Base-by-base conservation (phyloP, 2,329 filamentous ascomycete species). In the Fusarium sp. region DNA sequence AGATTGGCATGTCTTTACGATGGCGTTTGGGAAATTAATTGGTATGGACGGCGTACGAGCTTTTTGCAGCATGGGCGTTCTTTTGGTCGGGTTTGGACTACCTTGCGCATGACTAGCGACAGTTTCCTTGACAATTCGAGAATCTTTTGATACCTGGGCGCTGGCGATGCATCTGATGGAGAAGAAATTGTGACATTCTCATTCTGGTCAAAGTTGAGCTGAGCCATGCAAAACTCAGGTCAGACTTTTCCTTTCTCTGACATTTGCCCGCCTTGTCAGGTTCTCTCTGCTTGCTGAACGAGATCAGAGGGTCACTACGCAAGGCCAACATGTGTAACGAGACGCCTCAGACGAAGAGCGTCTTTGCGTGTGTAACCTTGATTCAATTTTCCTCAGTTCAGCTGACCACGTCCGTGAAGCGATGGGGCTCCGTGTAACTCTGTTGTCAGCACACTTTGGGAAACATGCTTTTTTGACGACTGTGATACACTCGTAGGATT, bases 11-110 rank as follows among this genome's bases (percentile, higher is more conserved):
- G 65, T 41, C 58, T 57, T 69, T 42, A 68, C 28, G 61, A 68
- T 50, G 70, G 70, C 57, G 70, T 73, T 71, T 39, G 14, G 24
- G 7, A 16, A 28, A 13, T 28, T 13, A 38, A 36, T 45, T 28
- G 38, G 53, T 55, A 50, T 48, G 39, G 20, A 48, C 16, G 70
- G 70, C 61, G 57, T 68, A 71, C 33, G n/a, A 47, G 58, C 30
- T 57, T 59, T 33, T 54, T 42, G 48, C 33, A 45, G 41, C 41
- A 56, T 55, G 36, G 70, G 70, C 54, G 70, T 62, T 73, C 48
- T n/a, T 24, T 20, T 20, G 57, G 42, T 39, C 9, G 28, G 44
- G 48, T 42, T 54, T 28, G 56, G 45, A 30, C 45, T 45, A 31
- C 31, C 24, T 38, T 55, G 20, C 44, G 42, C 38, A 63, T 63